A percentile compares a stretch with the other conserved stretches of the same genome.
phyloP scores from a whole-genome alignment of 192 early-diverging fungal genomes.

The Coemansia sp. region DNA sequence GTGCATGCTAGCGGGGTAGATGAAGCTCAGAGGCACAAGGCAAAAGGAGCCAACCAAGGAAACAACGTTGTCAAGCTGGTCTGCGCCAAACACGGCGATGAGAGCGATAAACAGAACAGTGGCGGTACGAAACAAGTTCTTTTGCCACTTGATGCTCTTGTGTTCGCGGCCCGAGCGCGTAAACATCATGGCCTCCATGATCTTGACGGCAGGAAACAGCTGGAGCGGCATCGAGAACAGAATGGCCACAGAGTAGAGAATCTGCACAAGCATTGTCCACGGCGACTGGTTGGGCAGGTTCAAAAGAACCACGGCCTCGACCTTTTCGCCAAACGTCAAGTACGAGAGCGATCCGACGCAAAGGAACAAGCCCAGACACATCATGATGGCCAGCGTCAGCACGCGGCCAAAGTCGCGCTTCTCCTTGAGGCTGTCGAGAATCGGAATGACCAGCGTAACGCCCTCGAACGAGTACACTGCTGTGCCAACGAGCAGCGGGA shows the following conservation, averaged over 20 bases:
- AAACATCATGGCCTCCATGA: conserved; percentile 85
- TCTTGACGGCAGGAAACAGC: conserved; percentile 91
- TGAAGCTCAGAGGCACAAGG: conserved; percentile 74
- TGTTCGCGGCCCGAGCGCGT: conserved; percentile 75
- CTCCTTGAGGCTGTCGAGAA: conserved; percentile 77
- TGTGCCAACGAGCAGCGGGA: conserved; percentile 91
- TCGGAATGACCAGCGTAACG: conserved; percentile 77
- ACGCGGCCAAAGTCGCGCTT: conserved; percentile 80
- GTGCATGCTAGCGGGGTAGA: conserved; percentile 89
- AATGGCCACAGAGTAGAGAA: conserved; percentile 89
- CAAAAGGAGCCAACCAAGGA: conserved; percentile 82
- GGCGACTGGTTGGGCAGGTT: conserved; percentile 75
- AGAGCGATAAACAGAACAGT: conserved; percentile 64
- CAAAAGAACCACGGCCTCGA: conserved; percentile 86
- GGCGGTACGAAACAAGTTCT: conserved; percentile 74
- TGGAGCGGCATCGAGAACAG: conserved; percentile 92
- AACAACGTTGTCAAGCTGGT: conserved; percentile 80
- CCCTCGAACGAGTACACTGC: conserved; percentile 93
- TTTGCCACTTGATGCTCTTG: conserved; percentile 78
- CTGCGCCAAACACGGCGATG: conserved; percentile 76
- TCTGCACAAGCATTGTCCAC: conserved; percentile 72
- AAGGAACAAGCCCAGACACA: conserved; percentile 80
- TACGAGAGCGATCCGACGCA: conserved; percentile 83
- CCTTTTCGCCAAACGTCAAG: conserved; percentile 79
- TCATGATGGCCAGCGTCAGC: conserved; percentile 69